phyloP scores from a whole-genome alignment of 2,329 filamentous ascomycete species.

The Apiospora kogelbergensis region DNA sequence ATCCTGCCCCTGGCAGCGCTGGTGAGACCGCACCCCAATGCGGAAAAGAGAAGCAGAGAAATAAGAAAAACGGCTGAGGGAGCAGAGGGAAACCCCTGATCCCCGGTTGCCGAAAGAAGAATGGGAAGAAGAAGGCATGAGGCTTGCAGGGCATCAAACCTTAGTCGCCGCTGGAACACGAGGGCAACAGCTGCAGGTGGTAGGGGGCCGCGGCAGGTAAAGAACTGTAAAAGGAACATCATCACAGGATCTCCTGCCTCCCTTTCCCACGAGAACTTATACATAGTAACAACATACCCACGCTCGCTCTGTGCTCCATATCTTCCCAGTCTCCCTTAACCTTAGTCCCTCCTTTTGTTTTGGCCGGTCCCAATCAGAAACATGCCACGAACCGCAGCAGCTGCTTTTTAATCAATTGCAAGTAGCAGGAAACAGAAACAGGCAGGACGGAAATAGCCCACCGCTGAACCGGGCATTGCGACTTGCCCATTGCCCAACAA shows the following conservation, averaged over 20 bases:
- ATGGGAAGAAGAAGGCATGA: background rate
- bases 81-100: background rate
- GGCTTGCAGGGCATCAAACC: background rate
- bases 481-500: background rate
- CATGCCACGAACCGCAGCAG: background rate
- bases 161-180: constrained; percentile 1
- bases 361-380: background rate
- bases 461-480: background rate
- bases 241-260: background rate
- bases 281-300: background rate
- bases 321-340: background rate
- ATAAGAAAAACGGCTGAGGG: background rate
- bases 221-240: background rate
- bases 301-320: background rate
- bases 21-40: background rate
- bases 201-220: background rate
- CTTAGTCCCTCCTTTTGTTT: background rate
- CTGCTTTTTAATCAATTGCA: background rate
- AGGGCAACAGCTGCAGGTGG: background rate
- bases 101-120: background rate
- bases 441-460: background rate
- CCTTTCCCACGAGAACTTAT: background rate
- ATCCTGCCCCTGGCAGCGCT: background rate
- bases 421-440: background rate
- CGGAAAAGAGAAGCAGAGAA: background rate